These are phyloP conservation scores for Coemansia asiatica DNA, from an alignment of 192 early-diverging fungal species.

Conservation along the genomic window DNA sequence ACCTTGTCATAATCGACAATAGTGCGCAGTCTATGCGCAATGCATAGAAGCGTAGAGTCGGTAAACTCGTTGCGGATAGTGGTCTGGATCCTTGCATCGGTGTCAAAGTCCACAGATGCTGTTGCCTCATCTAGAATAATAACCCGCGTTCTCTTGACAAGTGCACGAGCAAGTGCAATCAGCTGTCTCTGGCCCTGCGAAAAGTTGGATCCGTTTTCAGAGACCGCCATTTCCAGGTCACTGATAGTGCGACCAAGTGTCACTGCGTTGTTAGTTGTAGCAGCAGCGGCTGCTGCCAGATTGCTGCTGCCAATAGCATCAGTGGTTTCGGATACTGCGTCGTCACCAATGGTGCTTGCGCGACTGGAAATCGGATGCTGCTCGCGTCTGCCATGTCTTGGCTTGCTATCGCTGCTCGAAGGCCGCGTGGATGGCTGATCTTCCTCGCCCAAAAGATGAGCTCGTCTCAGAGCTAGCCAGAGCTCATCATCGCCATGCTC, in stretches of 20 bases:
- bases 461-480: constrained; percentile 66
- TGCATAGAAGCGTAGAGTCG: constrained; percentile 65
- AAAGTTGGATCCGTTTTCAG: constrained; percentile 72
- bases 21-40: constrained; percentile 77
- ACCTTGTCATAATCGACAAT: constrained; percentile 75
- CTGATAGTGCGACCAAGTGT: constrained; percentile 39
- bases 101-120: constrained; percentile 77
- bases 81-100: constrained; percentile 75
- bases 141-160: constrained; percentile 70
- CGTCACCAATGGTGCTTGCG: constrained; percentile 18
- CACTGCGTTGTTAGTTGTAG: constrained; percentile 8
- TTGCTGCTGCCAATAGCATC: background rate
- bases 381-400: background rate
- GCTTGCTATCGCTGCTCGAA: background rate
- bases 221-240: constrained; percentile 39
- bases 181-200: constrained; percentile 84
- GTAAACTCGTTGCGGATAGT: constrained; percentile 65
- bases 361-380: constrained; percentile 20
- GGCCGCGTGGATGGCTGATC: background rate
- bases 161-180: constrained; percentile 77
- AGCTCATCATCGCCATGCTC: constrained; percentile 74
- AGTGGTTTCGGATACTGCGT: background rate
- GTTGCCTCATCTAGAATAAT: constrained; percentile 77
- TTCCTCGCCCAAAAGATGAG: constrained; percentile 60
- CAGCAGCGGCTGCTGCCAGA: background rate